Base-by-base conservation (phyloP, 2,329 filamentous ascomycete species). In the Acephala macrosclerotiorum region DNA sequence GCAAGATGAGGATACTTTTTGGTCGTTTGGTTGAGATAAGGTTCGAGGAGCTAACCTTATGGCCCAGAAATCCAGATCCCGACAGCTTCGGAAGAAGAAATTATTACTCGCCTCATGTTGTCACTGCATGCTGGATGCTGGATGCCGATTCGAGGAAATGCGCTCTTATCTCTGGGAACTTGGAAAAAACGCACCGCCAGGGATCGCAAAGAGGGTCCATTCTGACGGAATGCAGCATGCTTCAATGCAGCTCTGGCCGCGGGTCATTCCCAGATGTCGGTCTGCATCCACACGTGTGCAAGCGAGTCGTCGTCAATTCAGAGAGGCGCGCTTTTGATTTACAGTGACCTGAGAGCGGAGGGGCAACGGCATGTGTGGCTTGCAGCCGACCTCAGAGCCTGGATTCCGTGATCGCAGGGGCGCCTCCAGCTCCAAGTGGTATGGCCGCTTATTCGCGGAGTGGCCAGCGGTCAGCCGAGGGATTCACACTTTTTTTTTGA, bases 151-250 rank as follows among this genome's bases (percentile, higher is more conserved):
- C 25, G 55, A 38, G 33, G 55, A 6, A 53, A 14, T 53, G 33
- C 11, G 49, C 49, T 53, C 49, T 53, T 53, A 53, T 53, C 49
- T 53, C 22, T 26, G 20, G 47, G 7, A 51, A 29, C 11, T 51
- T 51, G 16, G 20, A 51, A n/a, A 53, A 53, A 53, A 53, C 26
- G 49, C 49, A 53, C 29, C 25, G 29, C 29, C 49, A 5, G 14
- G 49, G 49, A 53, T 53, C 8, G 22, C 16, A 22, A 33, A 53
- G 49, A 33, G 49, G 49, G 26, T 53, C 49, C 25, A n/a, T 16
- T 53, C 49, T 53, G 49, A 53, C 49, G 49, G 49, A 25, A 29
- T n/a, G 12, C 49, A 55, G 9, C 4, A 26, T 14, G n/a, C 45
- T n/a, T n/a, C 18, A 7, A 26, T 12, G 4, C 18, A 51, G 2